phyloP scores from a whole-genome alignment of 164 flowering plant species.

The Tetrastigma voinierianum region DNA sequence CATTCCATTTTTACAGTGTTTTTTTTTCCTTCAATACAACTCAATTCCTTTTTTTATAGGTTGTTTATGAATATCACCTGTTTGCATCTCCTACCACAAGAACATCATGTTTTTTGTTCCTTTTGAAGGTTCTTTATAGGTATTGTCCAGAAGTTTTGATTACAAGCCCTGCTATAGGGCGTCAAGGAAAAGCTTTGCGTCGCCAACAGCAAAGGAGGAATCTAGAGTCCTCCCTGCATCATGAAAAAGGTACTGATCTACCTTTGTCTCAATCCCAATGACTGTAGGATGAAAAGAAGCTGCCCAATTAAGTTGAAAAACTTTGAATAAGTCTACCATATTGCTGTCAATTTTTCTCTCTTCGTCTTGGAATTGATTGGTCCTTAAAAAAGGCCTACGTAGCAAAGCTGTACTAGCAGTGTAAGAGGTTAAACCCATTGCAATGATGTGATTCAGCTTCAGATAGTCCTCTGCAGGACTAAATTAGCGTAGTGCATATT shows the following conservation, averaged over 20 bases:
- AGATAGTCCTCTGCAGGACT: not conserved
- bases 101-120: not conserved
- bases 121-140: constrained; percentile 52
- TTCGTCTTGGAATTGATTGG: not conserved
- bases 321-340: not conserved
- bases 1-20: too few relatives aligned
- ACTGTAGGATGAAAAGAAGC: constrained; percentile 7
- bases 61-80: too few relatives aligned
- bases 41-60: too few relatives aligned
- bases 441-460: not conserved
- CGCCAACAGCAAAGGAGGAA: constrained; percentile 58
- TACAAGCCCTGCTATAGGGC: constrained; percentile 67
- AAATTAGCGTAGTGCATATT: not conserved
- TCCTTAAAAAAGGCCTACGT: not conserved
- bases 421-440: not conserved
- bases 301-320: not conserved
- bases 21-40: too few relatives aligned
- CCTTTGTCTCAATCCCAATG: constrained; percentile 3
- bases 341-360: not conserved
- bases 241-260: constrained; percentile 10
- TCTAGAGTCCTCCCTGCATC: constrained; percentile 22
- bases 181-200: constrained; percentile 90
- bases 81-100: too few relatives aligned
- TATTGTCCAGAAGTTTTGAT: constrained; percentile 54
- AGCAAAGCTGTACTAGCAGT: not conserved